Evolutionary conservation across 148 eudicot species (phyloP).

Genomic region (Mesembryanthemum crystallinum): DNA sequence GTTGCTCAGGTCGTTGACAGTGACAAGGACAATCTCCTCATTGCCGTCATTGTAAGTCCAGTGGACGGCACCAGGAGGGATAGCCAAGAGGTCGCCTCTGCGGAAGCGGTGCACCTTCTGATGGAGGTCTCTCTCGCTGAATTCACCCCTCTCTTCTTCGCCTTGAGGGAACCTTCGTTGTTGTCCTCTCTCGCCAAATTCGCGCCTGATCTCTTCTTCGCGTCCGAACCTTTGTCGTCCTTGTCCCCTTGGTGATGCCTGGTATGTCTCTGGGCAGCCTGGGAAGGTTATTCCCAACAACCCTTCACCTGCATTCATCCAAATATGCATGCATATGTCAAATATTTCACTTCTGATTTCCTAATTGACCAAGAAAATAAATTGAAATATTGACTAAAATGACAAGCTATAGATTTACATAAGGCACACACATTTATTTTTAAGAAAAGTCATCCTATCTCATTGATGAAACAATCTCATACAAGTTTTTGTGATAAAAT

Average conservation of each 20-base stretch:
- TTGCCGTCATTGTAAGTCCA: constrained; percentile 69
- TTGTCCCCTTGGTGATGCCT: constrained; percentile 25
- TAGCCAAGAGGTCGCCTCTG: constrained; percentile 59
- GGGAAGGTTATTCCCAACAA: constrained; percentile 53
- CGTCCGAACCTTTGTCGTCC: neutral
- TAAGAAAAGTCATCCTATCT: no score
- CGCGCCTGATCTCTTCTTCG: no score
- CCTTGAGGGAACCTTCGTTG: neutral
- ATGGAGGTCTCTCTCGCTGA: constrained; percentile 37
- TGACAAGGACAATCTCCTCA: constrained; percentile 49
- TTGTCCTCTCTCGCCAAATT: no score
- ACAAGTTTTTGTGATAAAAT: neutral
- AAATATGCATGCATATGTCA: neutral
- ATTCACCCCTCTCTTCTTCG: constrained; percentile 7
- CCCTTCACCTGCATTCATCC: constrained; percentile 48
- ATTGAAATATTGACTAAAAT: no score
- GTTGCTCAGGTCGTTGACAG: constrained; percentile 62
- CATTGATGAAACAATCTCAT: neutral
- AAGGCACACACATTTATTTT: no score
- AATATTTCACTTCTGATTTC: no score
- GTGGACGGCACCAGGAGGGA: constrained; percentile 63
- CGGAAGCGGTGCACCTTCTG: constrained; percentile 62
- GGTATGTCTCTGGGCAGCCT: constrained; percentile 80
- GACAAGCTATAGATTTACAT: no score
- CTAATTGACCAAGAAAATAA: no score